Percentiles rank a stretch among this genome's conserved stretches.
These are phyloP conservation scores for Albatrellus ellisii DNA, from an alignment of 768 basidiomycete genomes.

Conservation along the genomic window DNA sequence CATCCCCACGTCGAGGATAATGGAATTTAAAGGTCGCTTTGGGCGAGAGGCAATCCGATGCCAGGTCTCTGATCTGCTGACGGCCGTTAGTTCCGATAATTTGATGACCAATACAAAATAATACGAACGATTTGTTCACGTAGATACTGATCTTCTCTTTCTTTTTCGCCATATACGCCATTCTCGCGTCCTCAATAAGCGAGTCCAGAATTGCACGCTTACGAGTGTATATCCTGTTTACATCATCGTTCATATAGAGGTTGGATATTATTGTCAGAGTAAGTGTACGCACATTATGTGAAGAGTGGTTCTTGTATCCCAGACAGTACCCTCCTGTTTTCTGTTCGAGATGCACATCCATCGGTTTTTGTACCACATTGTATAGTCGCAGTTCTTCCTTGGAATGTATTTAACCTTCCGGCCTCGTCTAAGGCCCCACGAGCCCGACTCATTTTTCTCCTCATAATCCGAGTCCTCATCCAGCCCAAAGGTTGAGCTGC, in stretches of 20 bases:
- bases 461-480: constrained; percentile 16
- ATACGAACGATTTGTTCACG: constrained; percentile 24
- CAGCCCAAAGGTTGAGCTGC: constrained; percentile 29
- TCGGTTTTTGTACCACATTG: constrained; percentile 33
- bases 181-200: constrained; percentile 9
- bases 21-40: constrained; percentile 53
- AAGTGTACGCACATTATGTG: constrained; percentile 26
- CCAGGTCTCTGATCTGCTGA: constrained; percentile 29
- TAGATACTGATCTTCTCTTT: constrained; percentile 24
- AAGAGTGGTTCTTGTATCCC: constrained; percentile 26
- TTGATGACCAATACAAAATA: not conserved
- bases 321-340: constrained; percentile 22
- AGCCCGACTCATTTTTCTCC: not conserved
- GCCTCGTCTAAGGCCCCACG: not conserved
- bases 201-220: constrained; percentile 11
- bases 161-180: constrained; percentile 4
- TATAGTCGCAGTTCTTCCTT: constrained; percentile 24
- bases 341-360: constrained; percentile 21
- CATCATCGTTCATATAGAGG: constrained; percentile 1
- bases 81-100: not conserved
- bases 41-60: constrained; percentile 39
- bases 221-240: constrained; percentile 6
- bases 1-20: constrained; percentile 59
- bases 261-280: not conserved
- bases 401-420: constrained; percentile 30